Evolutionary conservation across 2,329 filamentous ascomycete species (phyloP), one percentile per base, ranked within the genome.

Genomic region (Fusarium citri): DNA sequence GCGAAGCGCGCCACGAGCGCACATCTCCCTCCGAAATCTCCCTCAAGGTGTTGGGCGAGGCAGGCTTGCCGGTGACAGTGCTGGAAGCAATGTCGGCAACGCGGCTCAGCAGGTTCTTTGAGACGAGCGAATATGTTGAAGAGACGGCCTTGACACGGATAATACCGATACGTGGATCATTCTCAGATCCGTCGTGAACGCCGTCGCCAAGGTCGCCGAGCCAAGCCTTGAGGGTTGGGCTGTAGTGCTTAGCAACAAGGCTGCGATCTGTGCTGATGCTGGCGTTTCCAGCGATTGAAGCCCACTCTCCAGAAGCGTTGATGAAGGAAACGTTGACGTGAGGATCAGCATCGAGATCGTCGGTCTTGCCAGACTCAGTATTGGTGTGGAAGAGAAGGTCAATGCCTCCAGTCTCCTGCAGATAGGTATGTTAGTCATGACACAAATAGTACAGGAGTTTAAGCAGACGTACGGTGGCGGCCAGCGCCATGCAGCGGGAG

Each of bases 301-400:
- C 94, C 94, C 94, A 97, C 79, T 95, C 90, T 72, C 94, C 93
- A 4, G 88, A 88, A 70, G 81, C 80, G 78, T 92, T 91, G 72
- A 95, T 85, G 84, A 97, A 97, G 49, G 91, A 88, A 70, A 97
- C 86, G 83, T 97, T 97, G 83, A 94, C 87, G 72, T 92, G 87
- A 0, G 90, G 83, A 79, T 97, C 90, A 59, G 84, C 83, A 59
- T 88, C 84, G 43, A 97, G 86, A 76, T 97, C 94, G 79, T 93
- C 87, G 8, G 93, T 94, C 86, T 97, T 97, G 82, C 93, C 89
- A 12, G 92, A 94, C 78, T 95, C 92, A 68, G 93, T 94, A 84
- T 97, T 97, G 77, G 94, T 94, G 84, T 96, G 91, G 87, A 97
- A 97, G 79, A 97, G 87, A 59, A 96, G 87, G 78, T 97, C 94